Evolutionary conservation across 345 rosid genomes (phyloP).

Genomic region (Populus davidiana): DNA sequence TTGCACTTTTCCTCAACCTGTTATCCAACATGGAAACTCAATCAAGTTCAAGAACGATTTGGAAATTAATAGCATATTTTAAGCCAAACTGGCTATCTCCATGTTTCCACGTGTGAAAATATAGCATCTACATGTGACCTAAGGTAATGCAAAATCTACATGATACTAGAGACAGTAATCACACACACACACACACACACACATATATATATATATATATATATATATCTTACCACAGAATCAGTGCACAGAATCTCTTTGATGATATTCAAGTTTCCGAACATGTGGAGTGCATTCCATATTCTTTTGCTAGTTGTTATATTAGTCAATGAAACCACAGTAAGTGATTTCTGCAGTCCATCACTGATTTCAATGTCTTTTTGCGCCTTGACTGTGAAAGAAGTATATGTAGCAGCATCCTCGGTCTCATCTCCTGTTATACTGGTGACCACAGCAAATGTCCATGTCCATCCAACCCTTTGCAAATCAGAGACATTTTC

Average conservation of each 20-base stretch:
- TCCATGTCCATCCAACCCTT: slow-evolving; percentile 32
- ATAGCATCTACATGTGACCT: too few species aligned
- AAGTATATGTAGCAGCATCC: slow-evolving; percentile 4
- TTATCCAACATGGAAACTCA: not conserved
- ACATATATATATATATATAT: not conserved
- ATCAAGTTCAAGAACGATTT: too few species aligned
- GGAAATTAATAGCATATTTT: too few species aligned
- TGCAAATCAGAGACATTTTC: slow-evolving; percentile 33
- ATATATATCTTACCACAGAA: slow-evolving; percentile 28
- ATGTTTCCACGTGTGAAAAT: too few species aligned
- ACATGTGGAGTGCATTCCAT: slow-evolving; percentile 39
- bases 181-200: too few species aligned
- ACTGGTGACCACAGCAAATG: slow-evolving; percentile 20
- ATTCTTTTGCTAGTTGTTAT: slow-evolving; percentile 33
- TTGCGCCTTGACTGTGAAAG: slow-evolving; percentile 22
- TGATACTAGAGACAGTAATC: not conserved
- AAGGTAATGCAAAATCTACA: not conserved
- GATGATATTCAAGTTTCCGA: slow-evolving; percentile 17
- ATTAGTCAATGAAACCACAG: slow-evolving; percentile 32
- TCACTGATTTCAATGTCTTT: slow-evolving; percentile 1
- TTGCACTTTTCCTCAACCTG: slow-evolving; percentile 34
- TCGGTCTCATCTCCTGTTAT: not conserved
- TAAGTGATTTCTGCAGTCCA: slow-evolving; percentile 11
- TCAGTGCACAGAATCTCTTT: slow-evolving; percentile 22
- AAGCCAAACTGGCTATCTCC: too few species aligned